These are phyloP conservation scores for Strigomonas galati DNA, from an alignment of 208 protist genomes.

Conservation along the genomic window DNA sequence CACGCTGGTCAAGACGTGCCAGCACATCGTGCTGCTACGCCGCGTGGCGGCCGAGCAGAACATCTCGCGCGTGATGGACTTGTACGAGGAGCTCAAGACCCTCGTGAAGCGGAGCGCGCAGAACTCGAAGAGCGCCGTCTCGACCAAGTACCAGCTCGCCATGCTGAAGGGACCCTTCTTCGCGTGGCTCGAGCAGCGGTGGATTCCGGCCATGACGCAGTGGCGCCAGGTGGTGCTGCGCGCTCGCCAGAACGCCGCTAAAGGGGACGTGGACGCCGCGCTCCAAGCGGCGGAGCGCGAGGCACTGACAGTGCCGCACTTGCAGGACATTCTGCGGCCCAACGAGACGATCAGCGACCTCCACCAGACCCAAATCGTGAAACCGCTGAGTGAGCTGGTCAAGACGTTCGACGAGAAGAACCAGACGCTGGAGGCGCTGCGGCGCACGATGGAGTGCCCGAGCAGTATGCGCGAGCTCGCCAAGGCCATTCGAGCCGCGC, in stretches of 20 bases:
- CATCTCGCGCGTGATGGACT: slow-evolving; percentile 25
- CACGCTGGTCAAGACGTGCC: slow-evolving; percentile 29
- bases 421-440: slow-evolving; percentile 29
- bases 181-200: slow-evolving; percentile 53
- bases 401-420: slow-evolving; percentile 24
- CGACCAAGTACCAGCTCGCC: slow-evolving; percentile 9
- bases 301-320: slow-evolving; percentile 28
- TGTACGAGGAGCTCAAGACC: slow-evolving; percentile 26
- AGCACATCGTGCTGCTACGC: slow-evolving; percentile 47
- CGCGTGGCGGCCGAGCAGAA: slow-evolving; percentile 35
- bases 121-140: not conserved
- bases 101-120: slow-evolving; percentile 13
- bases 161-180: slow-evolving; percentile 49
- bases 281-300: slow-evolving; percentile 35
- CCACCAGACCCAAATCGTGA: slow-evolving; percentile 33
- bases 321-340: slow-evolving; percentile 66
- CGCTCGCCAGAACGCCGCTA: slow-evolving; percentile 26
- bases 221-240: slow-evolving; percentile 44
- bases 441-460: slow-evolving; percentile 20
- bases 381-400: slow-evolving; percentile 36
- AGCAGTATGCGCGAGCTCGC: not conserved
- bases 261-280: slow-evolving; percentile 30
- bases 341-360: slow-evolving; percentile 57
- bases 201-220: slow-evolving; percentile 63
- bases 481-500: slow-evolving; percentile 19